A percentile compares a stretch with the other conserved stretches of the same genome.
These are phyloP conservation scores for Erodium texanum DNA, from an alignment of 441 rosid genomes.

Conservation along the genomic window DNA sequence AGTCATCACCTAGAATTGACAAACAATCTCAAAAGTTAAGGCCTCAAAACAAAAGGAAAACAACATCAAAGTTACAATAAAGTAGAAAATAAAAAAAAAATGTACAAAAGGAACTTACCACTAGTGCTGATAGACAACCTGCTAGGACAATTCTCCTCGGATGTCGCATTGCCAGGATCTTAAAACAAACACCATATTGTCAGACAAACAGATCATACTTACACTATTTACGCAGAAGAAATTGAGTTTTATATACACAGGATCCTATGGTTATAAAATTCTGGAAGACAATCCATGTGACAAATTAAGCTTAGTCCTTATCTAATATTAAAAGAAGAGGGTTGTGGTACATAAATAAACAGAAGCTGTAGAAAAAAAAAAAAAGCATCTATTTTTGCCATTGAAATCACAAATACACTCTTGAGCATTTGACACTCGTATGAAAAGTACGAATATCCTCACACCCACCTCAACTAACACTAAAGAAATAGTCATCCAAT, in stretches of 20 bases:
- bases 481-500: neutral
- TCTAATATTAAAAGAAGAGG: neutral
- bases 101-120: conserved; percentile 23
- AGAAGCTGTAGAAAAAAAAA: neutral
- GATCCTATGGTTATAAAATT: no score
- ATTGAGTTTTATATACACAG: no score
- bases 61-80: conserved; percentile 9
- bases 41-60: conserved; percentile 1
- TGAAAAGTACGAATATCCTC: neutral
- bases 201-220: no score
- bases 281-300: neutral
- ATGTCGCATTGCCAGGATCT: no score
- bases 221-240: no score
- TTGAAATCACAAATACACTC: neutral
- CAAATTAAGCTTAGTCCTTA: neutral
- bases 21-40: conserved; percentile 11
- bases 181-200: no score
- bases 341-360: neutral
- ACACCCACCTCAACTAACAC: neutral
- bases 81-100: neutral
- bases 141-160: no score
- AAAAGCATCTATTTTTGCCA: neutral
- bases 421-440: neutral
- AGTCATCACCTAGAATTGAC: conserved; percentile 66
- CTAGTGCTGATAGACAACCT: no score